Evolutionary conservation across 2,329 filamentous ascomycete species (phyloP), one percentile per base, ranked within the genome.

Genomic region (Trichoderma guizhouense): DNA sequence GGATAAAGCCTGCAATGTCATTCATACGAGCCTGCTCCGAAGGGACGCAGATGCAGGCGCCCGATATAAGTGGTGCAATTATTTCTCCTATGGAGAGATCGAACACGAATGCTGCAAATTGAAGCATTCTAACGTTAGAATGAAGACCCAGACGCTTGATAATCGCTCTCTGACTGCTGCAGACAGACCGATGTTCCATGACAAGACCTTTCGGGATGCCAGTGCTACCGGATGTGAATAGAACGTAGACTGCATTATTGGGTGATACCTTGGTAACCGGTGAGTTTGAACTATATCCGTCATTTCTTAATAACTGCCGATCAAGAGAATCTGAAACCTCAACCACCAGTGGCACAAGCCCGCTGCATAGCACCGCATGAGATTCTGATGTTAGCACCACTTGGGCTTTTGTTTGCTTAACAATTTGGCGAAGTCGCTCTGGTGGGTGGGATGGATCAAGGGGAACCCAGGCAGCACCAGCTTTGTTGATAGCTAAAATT

Each of bases 181-280:
- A 62, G 47, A 72, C 21, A 8, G 73, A 71, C 7, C 43, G 71
- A 39, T 78, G 77, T 30, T 74, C 73, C 21, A 77, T 72, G 4
- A 76, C 69, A 3, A 77, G 69, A 12, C 76, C 75, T 36, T 78
- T 78, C 3, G 77, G 75, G 14, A 47, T 66, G 3, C 76, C 77
- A 2, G 77, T 78, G 12, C 72, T 74, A 11, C 76, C 77, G 2
- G 75, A 76, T 0, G 76, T 78, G 51, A 78, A 78, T 0, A 78
- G 57, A 0, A 77, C 63, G 32, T 77, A 78, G 0, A 72, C 71
- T 6, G 68, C 63, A n/a, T 76, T 55, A 24, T 15, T 26, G 7
- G 74, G 67, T 12, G 28, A 63, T 4, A 71, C 62, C 5, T 34
- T 14, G 2, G 55, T 36, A 1, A 15, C 8, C 4, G 68, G 39